Evolutionary conservation across 2,329 filamentous ascomycete species (phyloP).

Genomic region (Juglanconis sp.): DNA sequence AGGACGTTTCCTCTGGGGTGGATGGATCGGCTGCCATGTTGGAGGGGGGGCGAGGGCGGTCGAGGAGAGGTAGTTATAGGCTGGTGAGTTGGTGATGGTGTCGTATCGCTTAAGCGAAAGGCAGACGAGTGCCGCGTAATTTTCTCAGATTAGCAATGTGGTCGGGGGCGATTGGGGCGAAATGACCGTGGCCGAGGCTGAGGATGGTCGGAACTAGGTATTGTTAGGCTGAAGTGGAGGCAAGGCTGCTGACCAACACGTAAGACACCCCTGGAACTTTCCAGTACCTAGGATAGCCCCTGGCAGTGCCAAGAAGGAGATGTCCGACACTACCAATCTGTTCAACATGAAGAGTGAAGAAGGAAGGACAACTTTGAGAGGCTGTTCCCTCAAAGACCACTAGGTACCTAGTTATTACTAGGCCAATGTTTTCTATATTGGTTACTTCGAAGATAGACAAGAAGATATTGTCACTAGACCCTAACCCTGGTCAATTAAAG

Average conservation of each 20-base stretch:
- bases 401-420: too few species aligned
- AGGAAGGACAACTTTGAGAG: too few species aligned
- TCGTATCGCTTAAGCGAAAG: not conserved
- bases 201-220: constrained; percentile 18
- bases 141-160: constrained; percentile 12
- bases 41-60: constrained; percentile 12
- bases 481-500: too few species aligned
- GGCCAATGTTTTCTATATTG: too few species aligned
- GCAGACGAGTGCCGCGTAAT: constrained; percentile 16
- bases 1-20: constrained; percentile 47
- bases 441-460: too few species aligned
- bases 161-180: constrained; percentile 21
- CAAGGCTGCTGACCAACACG: constrained; percentile 16
- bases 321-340: too few species aligned
- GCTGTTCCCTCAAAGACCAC: too few species aligned
- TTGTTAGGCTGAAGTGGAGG: constrained; percentile 2
- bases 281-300: constrained; percentile 1
- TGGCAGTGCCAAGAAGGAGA: too few species aligned
- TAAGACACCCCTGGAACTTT: constrained; percentile 6
- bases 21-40: constrained; percentile 51
- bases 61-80: not conserved
- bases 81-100: not conserved
- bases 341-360: too few species aligned
- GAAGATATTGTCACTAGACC: too few species aligned
- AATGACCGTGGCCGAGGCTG: constrained; percentile 31